Evolutionary conservation across 192 early-diverging fungal species (phyloP).

Genomic region (Coemansia sp.): DNA sequence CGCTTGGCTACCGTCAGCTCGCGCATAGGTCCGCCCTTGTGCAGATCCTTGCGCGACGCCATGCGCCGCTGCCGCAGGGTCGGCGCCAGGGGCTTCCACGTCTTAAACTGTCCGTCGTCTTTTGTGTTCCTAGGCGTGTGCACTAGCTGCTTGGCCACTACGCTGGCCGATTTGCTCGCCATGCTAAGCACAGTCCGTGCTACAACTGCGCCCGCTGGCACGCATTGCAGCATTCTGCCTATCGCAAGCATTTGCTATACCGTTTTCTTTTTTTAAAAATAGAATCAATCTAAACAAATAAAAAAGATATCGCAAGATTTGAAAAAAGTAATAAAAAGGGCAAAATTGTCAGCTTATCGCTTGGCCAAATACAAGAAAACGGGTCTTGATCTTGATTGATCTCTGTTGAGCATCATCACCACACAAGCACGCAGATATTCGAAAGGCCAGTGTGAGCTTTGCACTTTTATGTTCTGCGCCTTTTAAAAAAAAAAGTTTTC

Average conservation of each 20-base stretch:
- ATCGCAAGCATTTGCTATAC: slow-evolving; percentile 4
- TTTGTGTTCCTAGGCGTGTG: slow-evolving; percentile 43
- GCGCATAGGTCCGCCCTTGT: slow-evolving; percentile 83
- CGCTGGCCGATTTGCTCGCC: neutral
- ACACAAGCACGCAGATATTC: neutral
- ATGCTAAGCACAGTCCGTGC: slow-evolving; percentile 8
- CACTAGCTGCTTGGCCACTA: slow-evolving; percentile 12
- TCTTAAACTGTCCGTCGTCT: slow-evolving; percentile 81
- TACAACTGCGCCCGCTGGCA: neutral
- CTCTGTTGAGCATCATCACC: neutral
- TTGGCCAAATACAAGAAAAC: neutral
- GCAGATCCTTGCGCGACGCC: slow-evolving; percentile 83
- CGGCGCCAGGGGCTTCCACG: slow-evolving; percentile 87
- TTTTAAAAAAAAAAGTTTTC: neutral
- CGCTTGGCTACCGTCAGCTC: slow-evolving; percentile 82
- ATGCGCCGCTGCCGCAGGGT: slow-evolving; percentile 85
- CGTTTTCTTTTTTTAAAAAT: too few relatives aligned
- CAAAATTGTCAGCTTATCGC: neutral
- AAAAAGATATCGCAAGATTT: neutral
- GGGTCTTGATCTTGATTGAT: neutral
- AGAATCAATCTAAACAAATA: neutral
- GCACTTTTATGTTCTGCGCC: neutral
- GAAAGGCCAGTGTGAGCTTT: neutral
- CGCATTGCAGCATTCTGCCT: slow-evolving; percentile 7
- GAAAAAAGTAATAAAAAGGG: neutral